phyloP scores from a whole-genome alignment of 495 filamentous ascomycete genomes.

The Xylaria flabelliformis region DNA sequence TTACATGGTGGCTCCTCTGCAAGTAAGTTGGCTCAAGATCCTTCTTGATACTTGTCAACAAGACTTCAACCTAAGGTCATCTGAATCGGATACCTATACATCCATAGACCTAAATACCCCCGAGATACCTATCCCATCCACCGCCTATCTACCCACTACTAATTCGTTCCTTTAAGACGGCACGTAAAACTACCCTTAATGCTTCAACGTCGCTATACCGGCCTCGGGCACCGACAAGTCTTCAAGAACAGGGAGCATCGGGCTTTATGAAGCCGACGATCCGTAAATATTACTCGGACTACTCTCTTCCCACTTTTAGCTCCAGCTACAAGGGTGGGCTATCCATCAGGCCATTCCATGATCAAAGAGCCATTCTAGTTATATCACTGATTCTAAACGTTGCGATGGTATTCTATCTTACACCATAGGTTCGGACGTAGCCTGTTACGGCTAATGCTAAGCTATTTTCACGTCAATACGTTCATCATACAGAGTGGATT shows the following conservation, averaged over 20 bases:
- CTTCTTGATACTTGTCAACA: neutral
- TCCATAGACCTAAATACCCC: neutral
- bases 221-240: conserved; percentile 64
- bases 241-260: conserved; percentile 58
- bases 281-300: conserved; percentile 26
- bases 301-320: too few relatives aligned
- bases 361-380: too few relatives aligned
- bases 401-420: too few relatives aligned
- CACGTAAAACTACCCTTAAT: conserved; percentile 73
- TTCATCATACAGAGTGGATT: neutral
- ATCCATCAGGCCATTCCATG: too few relatives aligned
- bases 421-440: too few relatives aligned
- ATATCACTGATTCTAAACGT: too few relatives aligned
- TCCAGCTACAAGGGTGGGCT: too few relatives aligned
- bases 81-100: neutral
- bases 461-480: neutral
- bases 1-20: neutral
- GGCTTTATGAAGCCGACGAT: conserved; percentile 61
- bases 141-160: neutral
- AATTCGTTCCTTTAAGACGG: conserved; percentile 47
- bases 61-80: neutral
- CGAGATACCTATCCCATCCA: neutral
- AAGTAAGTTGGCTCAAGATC: conserved; percentile 6
- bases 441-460: neutral
- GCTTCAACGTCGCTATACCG: conserved; percentile 69